Conservation (phyloP, 306 rosid genomes). For the Medicago lupulina region DNA sequence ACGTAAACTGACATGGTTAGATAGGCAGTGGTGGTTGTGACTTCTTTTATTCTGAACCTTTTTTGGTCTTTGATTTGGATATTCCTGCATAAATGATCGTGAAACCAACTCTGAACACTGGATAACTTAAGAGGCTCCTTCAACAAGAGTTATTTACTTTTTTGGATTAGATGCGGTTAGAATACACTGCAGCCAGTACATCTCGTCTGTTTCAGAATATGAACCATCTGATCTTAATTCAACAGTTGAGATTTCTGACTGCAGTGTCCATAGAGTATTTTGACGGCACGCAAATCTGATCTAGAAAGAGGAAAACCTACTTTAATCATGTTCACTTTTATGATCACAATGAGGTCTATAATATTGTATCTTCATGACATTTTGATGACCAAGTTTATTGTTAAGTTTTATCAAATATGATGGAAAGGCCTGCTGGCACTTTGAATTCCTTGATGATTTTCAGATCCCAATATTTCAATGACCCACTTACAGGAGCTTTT, state of each 20-base stretch:
- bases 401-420: slow-evolving; percentile 14
- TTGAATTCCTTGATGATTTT: slow-evolving; percentile 56
- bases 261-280: neutral
- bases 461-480: slow-evolving; percentile 75
- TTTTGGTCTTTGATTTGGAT: neutral
- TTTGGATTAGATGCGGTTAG: neutral
- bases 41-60: too few species aligned
- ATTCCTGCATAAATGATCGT: neutral
- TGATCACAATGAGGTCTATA: neutral
- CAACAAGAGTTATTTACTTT: neutral
- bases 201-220: neutral
- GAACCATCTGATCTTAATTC: neutral
- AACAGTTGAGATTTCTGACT: neutral
- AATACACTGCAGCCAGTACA: neutral
- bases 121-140: neutral
- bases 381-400: slow-evolving; percentile 5
- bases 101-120: neutral
- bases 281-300: neutral
- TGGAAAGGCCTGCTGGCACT: slow-evolving; percentile 14
- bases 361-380: neutral
- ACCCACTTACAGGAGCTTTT: slow-evolving; percentile 82
- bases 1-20: too few species aligned
- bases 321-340: neutral
- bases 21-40: too few species aligned
- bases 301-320: neutral